Percentiles rank a stretch among this genome's conserved stretches.
phyloP scores from a whole-genome alignment of 2,329 filamentous ascomycete species.

The Botrytis aclada region DNA sequence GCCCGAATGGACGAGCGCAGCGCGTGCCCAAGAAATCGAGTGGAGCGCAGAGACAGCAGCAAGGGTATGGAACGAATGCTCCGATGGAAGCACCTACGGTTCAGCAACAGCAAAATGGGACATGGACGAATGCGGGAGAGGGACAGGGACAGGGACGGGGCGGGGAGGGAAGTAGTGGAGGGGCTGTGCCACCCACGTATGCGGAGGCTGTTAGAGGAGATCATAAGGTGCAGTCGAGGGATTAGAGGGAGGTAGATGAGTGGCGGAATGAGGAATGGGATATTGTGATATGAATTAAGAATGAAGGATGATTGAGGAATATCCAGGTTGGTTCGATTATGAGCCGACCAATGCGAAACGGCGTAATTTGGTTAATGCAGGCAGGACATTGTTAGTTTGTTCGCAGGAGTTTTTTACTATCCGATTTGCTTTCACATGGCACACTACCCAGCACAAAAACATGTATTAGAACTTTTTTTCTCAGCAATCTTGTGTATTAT shows the following conservation, averaged over 20 bases:
- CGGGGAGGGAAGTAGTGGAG: conserved; percentile 46
- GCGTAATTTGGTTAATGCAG: neutral
- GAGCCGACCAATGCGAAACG: neutral
- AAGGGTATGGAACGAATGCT: conserved; percentile 37
- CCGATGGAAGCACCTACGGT: conserved; percentile 36
- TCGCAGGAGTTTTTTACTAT: neutral
- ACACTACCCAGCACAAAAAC: neutral
- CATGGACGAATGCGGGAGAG: conserved; percentile 36
- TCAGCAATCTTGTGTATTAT: neutral
- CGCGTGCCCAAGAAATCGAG: conserved; percentile 31
- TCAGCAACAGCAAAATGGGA: conserved; percentile 37
- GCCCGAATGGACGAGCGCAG: conserved; percentile 41
- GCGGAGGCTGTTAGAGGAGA: conserved; percentile 87
- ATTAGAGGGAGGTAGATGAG: conserved; percentile 25
- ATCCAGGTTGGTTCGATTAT: neutral
- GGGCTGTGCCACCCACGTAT: conserved; percentile 73
- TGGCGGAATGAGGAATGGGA: neutral
- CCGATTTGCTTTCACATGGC: neutral
- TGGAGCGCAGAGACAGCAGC: conserved; percentile 26
- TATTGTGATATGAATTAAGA: neutral
- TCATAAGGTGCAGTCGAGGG: conserved; percentile 72
- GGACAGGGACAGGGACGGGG: conserved; percentile 34
- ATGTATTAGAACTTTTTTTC: neutral
- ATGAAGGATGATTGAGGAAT: neutral
- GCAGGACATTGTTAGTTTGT: neutral